Conservation (phyloP, 1,284 basidiomycete genomes). For the Stereum hirsutum region DNA sequence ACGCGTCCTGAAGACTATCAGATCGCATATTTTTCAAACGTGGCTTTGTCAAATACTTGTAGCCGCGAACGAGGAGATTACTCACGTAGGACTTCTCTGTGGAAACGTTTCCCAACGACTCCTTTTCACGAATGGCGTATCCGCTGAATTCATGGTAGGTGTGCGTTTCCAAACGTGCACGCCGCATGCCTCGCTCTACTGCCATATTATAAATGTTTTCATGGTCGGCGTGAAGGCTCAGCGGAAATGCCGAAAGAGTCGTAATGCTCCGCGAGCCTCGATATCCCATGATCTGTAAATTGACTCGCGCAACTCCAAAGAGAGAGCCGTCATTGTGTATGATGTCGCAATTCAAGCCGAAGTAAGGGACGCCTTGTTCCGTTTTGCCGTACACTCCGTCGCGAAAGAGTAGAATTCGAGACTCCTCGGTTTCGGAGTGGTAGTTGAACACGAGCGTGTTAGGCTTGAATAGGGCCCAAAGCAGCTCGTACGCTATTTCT, state of each 20-base stretch:
- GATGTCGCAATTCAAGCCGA: constrained; percentile 15
- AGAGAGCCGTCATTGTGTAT: constrained; percentile 16
- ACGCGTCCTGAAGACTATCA: constrained; percentile 18
- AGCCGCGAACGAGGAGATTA: not conserved
- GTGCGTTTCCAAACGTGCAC: constrained; percentile 9
- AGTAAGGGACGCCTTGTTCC: constrained; percentile 9
- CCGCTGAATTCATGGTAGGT: constrained; percentile 15
- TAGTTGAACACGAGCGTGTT: constrained; percentile 16
- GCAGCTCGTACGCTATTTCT: constrained; percentile 17
- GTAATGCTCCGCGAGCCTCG: constrained; percentile 14
- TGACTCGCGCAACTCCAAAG: constrained; percentile 16
- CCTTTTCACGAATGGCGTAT: constrained; percentile 9
- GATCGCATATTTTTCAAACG: not conserved
- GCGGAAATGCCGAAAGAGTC: constrained; percentile 17
- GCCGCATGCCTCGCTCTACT: constrained; percentile 12
- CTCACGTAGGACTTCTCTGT: constrained; percentile 9
- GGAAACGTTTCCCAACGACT: too few species aligned
- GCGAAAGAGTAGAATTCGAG: constrained; percentile 12
- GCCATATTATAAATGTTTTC: too few species aligned
- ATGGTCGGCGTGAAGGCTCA: constrained; percentile 9
- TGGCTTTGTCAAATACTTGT: not conserved
- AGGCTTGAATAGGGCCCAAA: constrained; percentile 20
- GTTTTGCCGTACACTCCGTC: constrained; percentile 7
- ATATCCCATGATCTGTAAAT: constrained; percentile 14
- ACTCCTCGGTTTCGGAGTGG: constrained; percentile 17